A percentile compares a stretch with the other conserved stretches of the same genome.
phyloP scores from a whole-genome alignment of 2,329 filamentous ascomycete genomes.

The Ascochyta pisi region DNA sequence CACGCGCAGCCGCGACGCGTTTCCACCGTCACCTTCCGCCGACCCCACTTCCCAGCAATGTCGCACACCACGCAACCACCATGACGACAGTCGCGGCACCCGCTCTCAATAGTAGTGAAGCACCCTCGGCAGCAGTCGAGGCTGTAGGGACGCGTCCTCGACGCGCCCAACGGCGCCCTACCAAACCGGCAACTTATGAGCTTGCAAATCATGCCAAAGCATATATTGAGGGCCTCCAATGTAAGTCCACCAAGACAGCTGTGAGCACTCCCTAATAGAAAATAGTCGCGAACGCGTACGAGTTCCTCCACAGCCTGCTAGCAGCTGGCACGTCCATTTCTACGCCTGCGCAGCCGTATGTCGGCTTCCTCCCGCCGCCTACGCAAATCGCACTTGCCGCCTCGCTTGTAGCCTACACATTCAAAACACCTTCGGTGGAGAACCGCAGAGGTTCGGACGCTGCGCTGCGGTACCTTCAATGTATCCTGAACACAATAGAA shows the following conservation, averaged over 20 bases:
- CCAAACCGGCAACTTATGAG: conserved; percentile 43
- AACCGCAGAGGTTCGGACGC: conserved; percentile 68
- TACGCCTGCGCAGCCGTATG: conserved; percentile 43
- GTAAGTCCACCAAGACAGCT: conserved; percentile 19
- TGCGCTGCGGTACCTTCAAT: conserved; percentile 73
- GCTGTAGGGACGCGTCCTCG: conserved; percentile 35
- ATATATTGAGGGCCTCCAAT: conserved; percentile 45
- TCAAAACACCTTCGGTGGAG: conserved; percentile 68
- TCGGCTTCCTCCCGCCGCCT: conserved; percentile 71
- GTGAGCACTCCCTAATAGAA: background rate
- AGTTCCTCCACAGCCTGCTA: conserved; percentile 46
- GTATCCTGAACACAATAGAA: conserved; percentile 69
- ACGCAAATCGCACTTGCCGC: conserved; percentile 78
- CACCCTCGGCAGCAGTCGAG: conserved; percentile 26
- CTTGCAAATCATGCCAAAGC: conserved; percentile 47
- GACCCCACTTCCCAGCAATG: background rate
- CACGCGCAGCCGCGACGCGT: conserved; percentile 15
- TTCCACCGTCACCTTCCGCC: background rate
- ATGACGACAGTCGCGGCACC: conserved; percentile 4
- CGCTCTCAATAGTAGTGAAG: background rate
- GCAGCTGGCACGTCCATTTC: conserved; percentile 43
- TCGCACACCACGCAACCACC: background rate
- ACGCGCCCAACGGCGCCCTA: conserved; percentile 37
- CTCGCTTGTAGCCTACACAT: conserved; percentile 85
- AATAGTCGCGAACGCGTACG: conserved; percentile 43